A percentile compares a stretch with the other conserved stretches of the same genome.
These are phyloP conservation scores for Rosa rugosa DNA, from an alignment of 306 rosid genomes.

Conservation along the genomic window DNA sequence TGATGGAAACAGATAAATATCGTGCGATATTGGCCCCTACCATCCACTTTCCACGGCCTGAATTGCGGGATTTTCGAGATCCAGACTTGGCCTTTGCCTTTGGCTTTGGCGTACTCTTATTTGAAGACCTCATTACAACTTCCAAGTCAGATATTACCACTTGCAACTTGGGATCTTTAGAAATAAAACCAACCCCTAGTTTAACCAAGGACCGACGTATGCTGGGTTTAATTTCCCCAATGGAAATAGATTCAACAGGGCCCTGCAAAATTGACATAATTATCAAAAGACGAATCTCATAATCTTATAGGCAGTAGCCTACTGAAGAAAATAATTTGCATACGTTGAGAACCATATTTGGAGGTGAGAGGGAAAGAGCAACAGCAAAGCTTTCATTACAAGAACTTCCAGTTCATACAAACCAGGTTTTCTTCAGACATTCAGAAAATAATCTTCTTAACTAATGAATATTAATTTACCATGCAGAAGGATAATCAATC, in stretches of 20 bases:
- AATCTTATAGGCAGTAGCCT: slow-evolving; percentile 18
- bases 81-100: slow-evolving; percentile 33
- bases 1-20: slow-evolving; percentile 84
- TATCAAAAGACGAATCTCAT: slow-evolving; percentile 31
- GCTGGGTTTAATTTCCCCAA: slow-evolving; percentile 94
- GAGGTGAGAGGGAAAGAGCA: neutral
- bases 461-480: neutral
- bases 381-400: neutral
- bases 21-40: slow-evolving; percentile 82
- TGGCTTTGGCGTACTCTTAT: slow-evolving; percentile 47
- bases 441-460: neutral
- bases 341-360: neutral
- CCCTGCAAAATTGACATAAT: slow-evolving; percentile 63
- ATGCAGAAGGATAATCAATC: neutral
- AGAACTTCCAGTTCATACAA: neutral
- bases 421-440: neutral
- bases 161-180: slow-evolving; percentile 92
- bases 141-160: slow-evolving; percentile 89
- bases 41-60: slow-evolving; percentile 97
- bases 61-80: slow-evolving; percentile 61
- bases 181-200: slow-evolving; percentile 84
- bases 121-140: slow-evolving; percentile 86
- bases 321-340: slow-evolving; percentile 23
- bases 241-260: slow-evolving; percentile 80
- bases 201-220: slow-evolving; percentile 87